These are phyloP conservation scores for Cryptococcus sp. DNA, from an alignment of 1,284 basidiomycete species.

Conservation along the genomic window DNA sequence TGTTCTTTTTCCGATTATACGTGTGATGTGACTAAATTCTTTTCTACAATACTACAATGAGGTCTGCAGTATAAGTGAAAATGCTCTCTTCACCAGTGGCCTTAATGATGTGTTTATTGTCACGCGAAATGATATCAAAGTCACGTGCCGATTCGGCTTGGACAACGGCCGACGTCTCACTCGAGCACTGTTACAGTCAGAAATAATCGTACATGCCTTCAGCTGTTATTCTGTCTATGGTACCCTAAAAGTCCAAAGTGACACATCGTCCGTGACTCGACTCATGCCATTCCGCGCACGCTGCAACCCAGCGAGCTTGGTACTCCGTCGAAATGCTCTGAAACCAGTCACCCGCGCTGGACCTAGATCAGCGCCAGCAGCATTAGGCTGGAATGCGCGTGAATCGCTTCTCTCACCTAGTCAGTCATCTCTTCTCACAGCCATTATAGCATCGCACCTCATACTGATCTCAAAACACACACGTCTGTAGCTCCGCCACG, in stretches of 20 bases:
- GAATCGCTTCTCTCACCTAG: too few species aligned
- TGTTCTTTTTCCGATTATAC: not conserved
- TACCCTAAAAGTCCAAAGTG: not conserved
- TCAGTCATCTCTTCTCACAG: too few species aligned
- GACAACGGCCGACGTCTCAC: too few species aligned
- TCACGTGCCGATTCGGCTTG: too few species aligned
- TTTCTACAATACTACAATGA: too few species aligned
- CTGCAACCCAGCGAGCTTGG: conserved; percentile 21
- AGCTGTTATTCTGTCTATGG: not conserved
- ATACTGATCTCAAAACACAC: not conserved
- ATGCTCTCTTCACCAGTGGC: too few species aligned
- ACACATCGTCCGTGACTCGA: not conserved
- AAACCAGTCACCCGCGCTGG: not conserved
- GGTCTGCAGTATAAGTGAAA: too few species aligned
- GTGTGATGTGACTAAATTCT: not conserved
- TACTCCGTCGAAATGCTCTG: conserved; percentile 15
- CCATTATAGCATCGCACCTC: not conserved
- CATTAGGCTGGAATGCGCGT: not conserved
- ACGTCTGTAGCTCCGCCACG: not conserved
- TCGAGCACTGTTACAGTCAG: too few species aligned
- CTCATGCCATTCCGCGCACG: conserved; percentile 34
- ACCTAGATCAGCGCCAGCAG: not conserved
- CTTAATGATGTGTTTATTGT: too few species aligned
- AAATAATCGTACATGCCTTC: too few species aligned
- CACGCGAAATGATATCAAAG: too few species aligned